phyloP scores from a whole-genome alignment of 495 filamentous ascomycete species.

The Aspergillus avenaceus region DNA sequence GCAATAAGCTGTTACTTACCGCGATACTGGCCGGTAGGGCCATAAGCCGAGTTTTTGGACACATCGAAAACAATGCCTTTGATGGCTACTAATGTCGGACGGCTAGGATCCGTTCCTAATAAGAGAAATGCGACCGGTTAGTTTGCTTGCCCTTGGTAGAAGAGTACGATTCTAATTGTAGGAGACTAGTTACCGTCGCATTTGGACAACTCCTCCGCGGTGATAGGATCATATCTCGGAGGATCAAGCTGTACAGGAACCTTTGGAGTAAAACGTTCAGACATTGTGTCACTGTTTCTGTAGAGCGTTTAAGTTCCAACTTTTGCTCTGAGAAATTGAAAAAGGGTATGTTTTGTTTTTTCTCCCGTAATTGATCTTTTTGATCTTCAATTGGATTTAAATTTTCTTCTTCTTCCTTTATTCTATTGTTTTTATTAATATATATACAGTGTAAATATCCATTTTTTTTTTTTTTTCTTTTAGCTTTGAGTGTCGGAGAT shows the following conservation, averaged over 20 bases:
- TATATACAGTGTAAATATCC: too few species aligned
- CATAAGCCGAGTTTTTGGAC: constrained; percentile 77
- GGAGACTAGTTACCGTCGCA: constrained; percentile 63
- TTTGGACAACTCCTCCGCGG: constrained; percentile 65
- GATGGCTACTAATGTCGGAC: constrained; percentile 87
- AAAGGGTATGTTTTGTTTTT: not conserved
- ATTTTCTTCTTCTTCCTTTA: too few species aligned
- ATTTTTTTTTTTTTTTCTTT: constrained; percentile 1
- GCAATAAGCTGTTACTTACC: constrained; percentile 49
- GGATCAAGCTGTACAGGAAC: constrained; percentile 73
- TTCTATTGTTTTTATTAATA: too few species aligned
- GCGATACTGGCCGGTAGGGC: constrained; percentile 76
- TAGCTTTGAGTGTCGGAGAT: not conserved
- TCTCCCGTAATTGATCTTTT: too few species aligned
- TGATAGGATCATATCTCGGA: constrained; percentile 85
- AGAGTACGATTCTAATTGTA: not conserved
- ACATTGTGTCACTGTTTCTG: constrained; percentile 24
- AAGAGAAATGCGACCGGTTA: not conserved
- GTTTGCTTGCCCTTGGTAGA: not conserved
- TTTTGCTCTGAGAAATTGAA: not conserved
- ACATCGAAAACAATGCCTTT: constrained; percentile 97
- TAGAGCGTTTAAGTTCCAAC: not conserved
- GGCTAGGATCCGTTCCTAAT: constrained; percentile 55
- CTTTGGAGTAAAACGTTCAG: constrained; percentile 77
- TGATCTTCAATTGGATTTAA: too few species aligned